Conservation (phyloP, 2,329 filamentous ascomycete genomes). For the Aurifilum marmelostoma region DNA sequence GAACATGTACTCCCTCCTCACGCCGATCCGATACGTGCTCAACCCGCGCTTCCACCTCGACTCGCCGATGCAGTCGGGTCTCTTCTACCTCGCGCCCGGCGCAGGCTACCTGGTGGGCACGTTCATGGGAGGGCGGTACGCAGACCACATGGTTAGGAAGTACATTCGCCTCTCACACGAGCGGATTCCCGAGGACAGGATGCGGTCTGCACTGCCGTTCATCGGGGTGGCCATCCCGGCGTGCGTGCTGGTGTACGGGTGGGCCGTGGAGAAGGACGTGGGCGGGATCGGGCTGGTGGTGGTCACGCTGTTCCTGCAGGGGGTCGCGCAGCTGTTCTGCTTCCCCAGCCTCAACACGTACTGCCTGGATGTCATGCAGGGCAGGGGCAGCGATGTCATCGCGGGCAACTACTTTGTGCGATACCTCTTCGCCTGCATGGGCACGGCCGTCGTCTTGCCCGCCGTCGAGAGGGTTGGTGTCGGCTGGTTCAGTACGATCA, state of each 20-base stretch:
- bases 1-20: conserved; percentile 73
- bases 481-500: conserved; percentile 80
- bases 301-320: conserved; percentile 69
- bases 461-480: conserved; percentile 75
- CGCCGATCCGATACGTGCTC: conserved; percentile 70
- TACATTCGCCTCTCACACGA: conserved; percentile 58
- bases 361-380: conserved; percentile 80
- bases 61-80: conserved; percentile 63
- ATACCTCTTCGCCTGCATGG: conserved; percentile 74
- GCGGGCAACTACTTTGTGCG: conserved; percentile 80
- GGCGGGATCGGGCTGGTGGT: conserved; percentile 58
- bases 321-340: conserved; percentile 69
- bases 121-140: conserved; percentile 70
- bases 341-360: conserved; percentile 74
- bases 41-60: conserved; percentile 71
- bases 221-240: conserved; percentile 63
- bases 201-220: conserved; percentile 63
- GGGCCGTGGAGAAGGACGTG: conserved; percentile 46
- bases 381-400: conserved; percentile 71
- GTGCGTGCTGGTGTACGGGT: conserved; percentile 72
- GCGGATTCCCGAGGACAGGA: conserved; percentile 70
- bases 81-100: conserved; percentile 74
- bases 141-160: conserved; percentile 65
- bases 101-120: conserved; percentile 68
- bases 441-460: conserved; percentile 72